Evolutionary conservation across 768 basidiomycete species (phyloP), one percentile per base, ranked within the genome.

Genomic region (Mrakia gelida): DNA sequence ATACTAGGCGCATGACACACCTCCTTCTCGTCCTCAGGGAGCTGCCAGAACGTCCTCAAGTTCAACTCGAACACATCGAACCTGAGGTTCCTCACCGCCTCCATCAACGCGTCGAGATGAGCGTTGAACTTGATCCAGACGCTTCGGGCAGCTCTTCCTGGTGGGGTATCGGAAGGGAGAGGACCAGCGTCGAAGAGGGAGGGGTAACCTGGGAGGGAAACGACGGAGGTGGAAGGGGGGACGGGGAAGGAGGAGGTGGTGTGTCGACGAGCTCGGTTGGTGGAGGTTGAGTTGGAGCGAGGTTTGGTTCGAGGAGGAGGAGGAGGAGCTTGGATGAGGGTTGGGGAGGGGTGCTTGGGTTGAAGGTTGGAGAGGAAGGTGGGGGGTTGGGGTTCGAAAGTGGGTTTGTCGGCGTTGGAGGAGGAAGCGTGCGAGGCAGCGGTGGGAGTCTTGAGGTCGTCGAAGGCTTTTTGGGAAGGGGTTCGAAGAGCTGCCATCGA

Each of bases 61-160:
- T 93, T 89, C 86, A 93, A 89, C 84, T 95, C 93, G 82, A 94
- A 94, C 84, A 93, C 92, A 84, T 95, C 94, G 81, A 94, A 92
- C 56, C 92, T 88, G 86, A 91, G 92, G 26, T 88, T 86, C 75
- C 92, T 87, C 62, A 94, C 89, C 81, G 89, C 91, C 80, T 93
- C 92, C 45, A 94, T 85, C 68, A 95, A 87, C 0, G 90, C 86
- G 84, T 95, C 93, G 79, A 94, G 87, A 86, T 96, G 94, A 77
- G 93, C 91, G 84, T 92, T 91, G 87, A 96, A 96, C 91, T 92
- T 93, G 43, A 87, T 88, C 94, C 94, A 96, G 9, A 93, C 80
- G 21, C 65, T 68, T 92, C 84, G 93, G 92, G 80, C 92, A 89
- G 41, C 92, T 93, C 79, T 91, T 81, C 94, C 91, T 41, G 92